Conservation (phyloP, 129 eudicot genomes). For the Arctium lappa region DNA sequence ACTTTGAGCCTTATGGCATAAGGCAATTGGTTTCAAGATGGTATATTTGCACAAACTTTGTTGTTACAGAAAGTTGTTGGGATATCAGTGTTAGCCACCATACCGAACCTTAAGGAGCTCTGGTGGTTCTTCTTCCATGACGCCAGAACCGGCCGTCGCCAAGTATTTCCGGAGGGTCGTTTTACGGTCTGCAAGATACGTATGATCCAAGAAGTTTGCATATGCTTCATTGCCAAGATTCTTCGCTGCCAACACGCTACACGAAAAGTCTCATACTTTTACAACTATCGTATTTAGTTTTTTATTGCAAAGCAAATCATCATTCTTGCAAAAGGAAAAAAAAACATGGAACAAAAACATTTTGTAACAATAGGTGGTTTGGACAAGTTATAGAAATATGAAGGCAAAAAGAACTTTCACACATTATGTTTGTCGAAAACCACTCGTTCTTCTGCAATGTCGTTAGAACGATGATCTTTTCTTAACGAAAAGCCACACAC, state of each 20-base stretch:
- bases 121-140: slow-evolving; percentile 99
- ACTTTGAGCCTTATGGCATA: not conserved
- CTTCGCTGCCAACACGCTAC: slow-evolving; percentile 92
- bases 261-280: not conserved
- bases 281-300: not conserved
- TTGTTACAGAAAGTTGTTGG: not conserved
- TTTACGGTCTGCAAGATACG: slow-evolving; percentile 87
- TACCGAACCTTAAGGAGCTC: slow-evolving; percentile 66
- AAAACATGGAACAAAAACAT: no score
- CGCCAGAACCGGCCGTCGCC: slow-evolving; percentile 67
- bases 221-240: slow-evolving; percentile 65
- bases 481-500: not conserved
- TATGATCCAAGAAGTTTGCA: slow-evolving; percentile 77
- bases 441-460: not conserved
- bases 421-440: not conserved
- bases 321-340: no score
- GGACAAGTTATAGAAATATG: no score
- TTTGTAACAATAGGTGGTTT: no score
- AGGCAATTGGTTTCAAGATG: not conserved
- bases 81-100: slow-evolving; percentile 57
- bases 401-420: not conserved
- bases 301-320: not conserved
- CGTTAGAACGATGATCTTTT: not conserved
- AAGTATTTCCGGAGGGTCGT: slow-evolving; percentile 76
- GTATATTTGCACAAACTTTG: not conserved